Evolutionary conservation across 2,329 filamentous ascomycete species (phyloP).

Genomic region (Geoglossum cookeanum): DNA sequence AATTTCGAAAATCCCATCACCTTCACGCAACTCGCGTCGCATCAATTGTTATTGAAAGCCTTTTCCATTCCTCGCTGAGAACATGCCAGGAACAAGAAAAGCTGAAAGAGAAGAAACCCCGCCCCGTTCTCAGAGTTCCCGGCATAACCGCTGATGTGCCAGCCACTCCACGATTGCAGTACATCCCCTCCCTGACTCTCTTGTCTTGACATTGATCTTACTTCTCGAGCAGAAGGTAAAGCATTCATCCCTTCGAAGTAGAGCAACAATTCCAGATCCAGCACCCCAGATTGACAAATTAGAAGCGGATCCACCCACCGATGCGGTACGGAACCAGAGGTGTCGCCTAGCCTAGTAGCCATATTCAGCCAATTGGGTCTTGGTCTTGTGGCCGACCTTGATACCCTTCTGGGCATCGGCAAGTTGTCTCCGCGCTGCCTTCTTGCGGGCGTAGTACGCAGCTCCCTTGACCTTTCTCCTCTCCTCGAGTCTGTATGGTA

Average conservation of each 20-base stretch:
- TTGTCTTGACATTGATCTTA: conserved; percentile 1
- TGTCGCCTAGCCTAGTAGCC: conserved; percentile 68
- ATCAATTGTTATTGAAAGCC: background rate
- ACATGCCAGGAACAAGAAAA: conserved; percentile 1
- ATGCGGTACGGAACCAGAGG: background rate
- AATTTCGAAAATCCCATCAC: background rate
- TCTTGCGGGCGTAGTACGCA: conserved; percentile 99
- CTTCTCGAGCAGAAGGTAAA: background rate
- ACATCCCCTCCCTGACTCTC: background rate
- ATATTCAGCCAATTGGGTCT: conserved; percentile 70
- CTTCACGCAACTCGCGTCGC: background rate
- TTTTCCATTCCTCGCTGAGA: conserved; percentile 1
- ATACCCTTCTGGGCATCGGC: conserved; percentile 85
- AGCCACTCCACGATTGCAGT: background rate
- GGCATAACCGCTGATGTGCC: background rate
- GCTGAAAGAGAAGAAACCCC: conserved; percentile 1
- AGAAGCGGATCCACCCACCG: background rate
- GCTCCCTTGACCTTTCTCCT: conserved; percentile 98
- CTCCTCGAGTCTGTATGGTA: conserved; percentile 68
- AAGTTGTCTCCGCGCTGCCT: conserved; percentile 78
- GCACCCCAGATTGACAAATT: background rate
- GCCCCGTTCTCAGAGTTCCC: background rate
- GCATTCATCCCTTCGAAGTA: background rate
- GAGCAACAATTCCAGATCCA: background rate
- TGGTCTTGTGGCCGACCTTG: conserved; percentile 68